A percentile compares a stretch with the other conserved stretches of the same genome.
These are phyloP conservation scores for Backusella luteola DNA, from an alignment of 192 early-diverging fungal species.

Conservation along the genomic window DNA sequence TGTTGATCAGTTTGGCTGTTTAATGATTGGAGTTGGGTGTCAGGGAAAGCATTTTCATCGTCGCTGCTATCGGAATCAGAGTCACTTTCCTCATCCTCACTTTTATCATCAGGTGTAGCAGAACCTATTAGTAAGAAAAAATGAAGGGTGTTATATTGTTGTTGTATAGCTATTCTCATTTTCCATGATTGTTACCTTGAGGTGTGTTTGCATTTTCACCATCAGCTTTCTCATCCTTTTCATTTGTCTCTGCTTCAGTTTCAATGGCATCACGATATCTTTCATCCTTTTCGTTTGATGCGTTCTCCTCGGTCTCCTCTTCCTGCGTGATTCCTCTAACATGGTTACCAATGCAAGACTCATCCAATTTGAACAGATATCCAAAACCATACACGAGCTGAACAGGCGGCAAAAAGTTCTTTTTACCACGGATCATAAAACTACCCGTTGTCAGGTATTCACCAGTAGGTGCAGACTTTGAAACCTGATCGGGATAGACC, in stretches of 20 bases:
- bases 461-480: conserved; percentile 87
- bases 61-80: conserved; percentile 30
- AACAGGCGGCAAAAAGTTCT: conserved; percentile 89
- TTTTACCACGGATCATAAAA: conserved; percentile 95
- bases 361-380: conserved; percentile 89
- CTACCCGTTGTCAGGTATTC: conserved; percentile 88
- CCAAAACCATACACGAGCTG: conserved; percentile 97
- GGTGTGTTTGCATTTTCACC: not conserved
- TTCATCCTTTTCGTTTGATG: not conserved
- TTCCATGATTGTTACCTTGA: not conserved
- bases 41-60: conserved; percentile 53
- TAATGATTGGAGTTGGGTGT: conserved; percentile 41
- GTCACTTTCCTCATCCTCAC: conserved; percentile 30
- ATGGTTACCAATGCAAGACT: conserved; percentile 75
- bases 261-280: conserved; percentile 10
- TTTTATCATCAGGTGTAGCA: not conserved
- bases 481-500: conserved; percentile 84
- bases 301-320: conserved; percentile 14
- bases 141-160: not conserved
- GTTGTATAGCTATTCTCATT: not conserved
- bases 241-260: conserved; percentile 11
- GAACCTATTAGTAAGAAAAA: not conserved
- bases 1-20: not conserved
- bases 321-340: conserved; percentile 56
- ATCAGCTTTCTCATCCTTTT: not conserved